These are phyloP conservation scores for Bondarzewia mesenterica DNA, from an alignment of 1,284 basidiomycete species.

Conservation along the genomic window DNA sequence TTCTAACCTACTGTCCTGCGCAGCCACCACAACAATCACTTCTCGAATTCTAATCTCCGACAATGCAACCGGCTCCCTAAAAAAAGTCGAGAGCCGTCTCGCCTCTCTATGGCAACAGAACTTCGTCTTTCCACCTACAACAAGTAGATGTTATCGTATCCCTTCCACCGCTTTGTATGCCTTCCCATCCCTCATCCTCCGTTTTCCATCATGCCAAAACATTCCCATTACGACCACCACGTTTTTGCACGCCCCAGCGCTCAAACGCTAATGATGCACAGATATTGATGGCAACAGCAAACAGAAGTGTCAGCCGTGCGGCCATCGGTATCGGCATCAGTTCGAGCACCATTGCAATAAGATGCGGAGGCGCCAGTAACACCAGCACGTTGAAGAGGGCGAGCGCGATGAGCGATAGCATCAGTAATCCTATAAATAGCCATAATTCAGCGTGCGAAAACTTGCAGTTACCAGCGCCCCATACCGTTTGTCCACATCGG, in stretches of 20 bases:
- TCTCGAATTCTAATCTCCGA: not conserved
- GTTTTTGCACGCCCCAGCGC: constrained; percentile 58
- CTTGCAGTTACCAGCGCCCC: constrained; percentile 16
- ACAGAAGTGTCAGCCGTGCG: constrained; percentile 66
- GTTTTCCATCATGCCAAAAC: constrained; percentile 34
- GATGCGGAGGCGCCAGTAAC: constrained; percentile 60
- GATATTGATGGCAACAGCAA: constrained; percentile 71
- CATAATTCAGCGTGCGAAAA: not conserved
- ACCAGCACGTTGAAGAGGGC: constrained; percentile 70
- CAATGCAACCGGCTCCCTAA: not conserved
- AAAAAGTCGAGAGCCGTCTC: not conserved
- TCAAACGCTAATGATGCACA: constrained; percentile 74
- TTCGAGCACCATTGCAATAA: constrained; percentile 62
- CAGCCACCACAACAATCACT: not conserved
- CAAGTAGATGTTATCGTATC: constrained; percentile 16
- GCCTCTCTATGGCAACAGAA: not conserved
- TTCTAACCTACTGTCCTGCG: not conserved
- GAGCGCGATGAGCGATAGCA: constrained; percentile 63
- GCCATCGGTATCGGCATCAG: constrained; percentile 70
- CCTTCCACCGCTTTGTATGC: constrained; percentile 69
- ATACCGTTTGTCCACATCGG: constrained; percentile 92
- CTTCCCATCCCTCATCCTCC: constrained; percentile 51
- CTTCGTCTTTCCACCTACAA: constrained; percentile 2
- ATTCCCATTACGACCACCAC: constrained; percentile 52
- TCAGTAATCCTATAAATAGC: constrained; percentile 67